Evolutionary conservation across 768 basidiomycete genomes (phyloP).

Genomic region (Tylopilus felleus): DNA sequence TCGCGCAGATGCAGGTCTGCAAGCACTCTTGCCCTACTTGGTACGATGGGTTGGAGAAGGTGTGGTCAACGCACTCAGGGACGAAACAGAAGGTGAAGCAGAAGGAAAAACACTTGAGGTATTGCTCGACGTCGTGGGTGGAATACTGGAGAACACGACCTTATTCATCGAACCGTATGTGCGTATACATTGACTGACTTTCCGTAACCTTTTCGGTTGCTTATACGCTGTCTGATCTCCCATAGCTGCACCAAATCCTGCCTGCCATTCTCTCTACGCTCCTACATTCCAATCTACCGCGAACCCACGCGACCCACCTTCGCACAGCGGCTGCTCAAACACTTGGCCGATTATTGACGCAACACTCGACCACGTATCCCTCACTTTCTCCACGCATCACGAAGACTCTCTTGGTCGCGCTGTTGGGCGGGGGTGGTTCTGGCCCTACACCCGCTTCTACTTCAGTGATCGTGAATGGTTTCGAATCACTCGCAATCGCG

Average conservation of each 20-base stretch:
- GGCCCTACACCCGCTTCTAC: conserved; percentile 6
- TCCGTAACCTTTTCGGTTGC: too few relatives aligned
- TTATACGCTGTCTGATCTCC: not conserved
- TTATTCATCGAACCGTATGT: conserved; percentile 97
- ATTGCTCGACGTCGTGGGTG: conserved; percentile 78
- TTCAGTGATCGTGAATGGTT: conserved; percentile 23
- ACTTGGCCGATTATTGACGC: conserved; percentile 74
- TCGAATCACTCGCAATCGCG: conserved; percentile 24
- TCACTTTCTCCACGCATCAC: conserved; percentile 85
- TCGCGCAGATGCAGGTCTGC: conserved; percentile 84
- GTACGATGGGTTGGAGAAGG: conserved; percentile 95
- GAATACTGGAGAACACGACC: conserved; percentile 80
- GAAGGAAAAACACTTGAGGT: conserved; percentile 77
- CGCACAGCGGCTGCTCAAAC: conserved; percentile 83
- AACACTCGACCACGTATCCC: conserved; percentile 86
- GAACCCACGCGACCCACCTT: conserved; percentile 61
- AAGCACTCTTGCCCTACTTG: conserved; percentile 88
- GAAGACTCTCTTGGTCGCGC: conserved; percentile 88
- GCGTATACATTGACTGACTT: conserved; percentile 32
- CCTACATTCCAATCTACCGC: conserved; percentile 81
- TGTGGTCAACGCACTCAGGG: conserved; percentile 59
- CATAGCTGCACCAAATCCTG: conserved; percentile 90
- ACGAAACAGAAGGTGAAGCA: conserved; percentile 49
- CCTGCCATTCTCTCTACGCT: conserved; percentile 91
- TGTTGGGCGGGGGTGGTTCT: conserved; percentile 43